Percentiles rank a stretch among this genome's conserved stretches.
Conservation (phyloP, 1,139 yeast species). For the Protomyces arabidopsidicola region DNA sequence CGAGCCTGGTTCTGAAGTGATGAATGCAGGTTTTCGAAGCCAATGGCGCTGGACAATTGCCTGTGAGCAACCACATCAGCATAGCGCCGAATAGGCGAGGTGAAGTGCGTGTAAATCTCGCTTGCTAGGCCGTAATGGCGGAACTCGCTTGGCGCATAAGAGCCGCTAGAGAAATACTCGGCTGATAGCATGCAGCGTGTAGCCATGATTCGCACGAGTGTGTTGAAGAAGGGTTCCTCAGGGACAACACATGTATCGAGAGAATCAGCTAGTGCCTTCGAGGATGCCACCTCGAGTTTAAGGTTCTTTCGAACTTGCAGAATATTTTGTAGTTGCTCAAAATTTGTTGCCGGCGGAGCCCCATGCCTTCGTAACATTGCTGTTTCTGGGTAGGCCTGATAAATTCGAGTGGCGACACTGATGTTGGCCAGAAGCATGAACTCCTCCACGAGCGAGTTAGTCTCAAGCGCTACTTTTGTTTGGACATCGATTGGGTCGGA, state of each 20-base stretch:
- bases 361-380: slow-evolving; percentile 97
- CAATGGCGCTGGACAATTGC: slow-evolving; percentile 95
- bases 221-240: slow-evolving; percentile 84
- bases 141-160: slow-evolving; percentile 86
- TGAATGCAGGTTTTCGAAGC: slow-evolving; percentile 76
- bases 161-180: slow-evolving; percentile 93
- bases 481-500: slow-evolving; percentile 96
- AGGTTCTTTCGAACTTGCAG: slow-evolving; percentile 70
- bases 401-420: slow-evolving; percentile 87
- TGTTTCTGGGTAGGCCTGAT: slow-evolving; percentile 91
- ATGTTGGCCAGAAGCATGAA: slow-evolving; percentile 97
- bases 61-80: slow-evolving; percentile 98
- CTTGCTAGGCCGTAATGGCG: slow-evolving; percentile 96
- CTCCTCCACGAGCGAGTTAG: slow-evolving; percentile 95
- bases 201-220: slow-evolving; percentile 90
- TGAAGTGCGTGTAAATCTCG: slow-evolving; percentile 95
- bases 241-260: slow-evolving; percentile 81
- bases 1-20: slow-evolving; percentile 81
- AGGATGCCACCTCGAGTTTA: slow-evolving; percentile 73
- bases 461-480: slow-evolving; percentile 77
- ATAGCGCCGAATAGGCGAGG: slow-evolving; percentile 96
- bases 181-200: slow-evolving; percentile 99
- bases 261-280: slow-evolving; percentile 90
- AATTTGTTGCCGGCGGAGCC: slow-evolving; percentile 90
- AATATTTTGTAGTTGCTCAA: slow-evolving; percentile 84